Evolutionary conservation across 2,329 filamentous ascomycete species (phyloP), one percentile per base, ranked within the genome.

Genomic region (Cercospora brassicicola): DNA sequence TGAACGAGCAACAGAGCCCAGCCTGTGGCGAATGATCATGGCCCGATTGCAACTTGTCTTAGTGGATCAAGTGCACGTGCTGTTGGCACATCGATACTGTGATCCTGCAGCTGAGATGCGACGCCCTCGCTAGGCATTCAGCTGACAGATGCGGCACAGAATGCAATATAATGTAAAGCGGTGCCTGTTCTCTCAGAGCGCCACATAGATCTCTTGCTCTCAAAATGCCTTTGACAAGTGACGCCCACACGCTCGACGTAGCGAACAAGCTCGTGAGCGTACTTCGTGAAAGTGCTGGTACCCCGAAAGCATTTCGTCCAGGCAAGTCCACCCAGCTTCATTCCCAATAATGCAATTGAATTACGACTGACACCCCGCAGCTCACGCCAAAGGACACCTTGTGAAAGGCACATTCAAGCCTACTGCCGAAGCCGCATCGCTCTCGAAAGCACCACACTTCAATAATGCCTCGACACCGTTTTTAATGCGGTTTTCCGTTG

Each of bases 311-410:
- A 28, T 71, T 71, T 62, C 67, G 74, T 23, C 73, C 74, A 67
- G 74, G 75, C 73, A 65, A 61, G 23, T n/a, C 7, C 8, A 31
- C 4, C 7, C 28, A 20, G 6, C 5, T 4, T 33, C 4, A n/a
- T 1, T 2, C 11, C 18, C n/a, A 2, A 11, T 26, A 10, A 3
- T 53, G 10, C 30, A 69, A 62, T 69, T 61, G 30, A 53, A 59
- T 5, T 39, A 39, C 0, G 42, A 42, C 55, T 66, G 55, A 42
- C 18, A 5, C 1, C 51, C 26, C 6, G 51, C 67, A 86, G 85
- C 84, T 9, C 86, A 89, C 69, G 85, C 86, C 18, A 83, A 84
- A 77, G 86, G 86, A 11, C 76, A 81, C 31, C 79, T 88, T 42
- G 75, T 86, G 10, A 83, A 76, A 6, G 86, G 86, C 33, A 84